These are phyloP conservation scores for Phytophthora sp. DNA, from an alignment of 352 stramenopile genomes.

Conservation along the genomic window DNA sequence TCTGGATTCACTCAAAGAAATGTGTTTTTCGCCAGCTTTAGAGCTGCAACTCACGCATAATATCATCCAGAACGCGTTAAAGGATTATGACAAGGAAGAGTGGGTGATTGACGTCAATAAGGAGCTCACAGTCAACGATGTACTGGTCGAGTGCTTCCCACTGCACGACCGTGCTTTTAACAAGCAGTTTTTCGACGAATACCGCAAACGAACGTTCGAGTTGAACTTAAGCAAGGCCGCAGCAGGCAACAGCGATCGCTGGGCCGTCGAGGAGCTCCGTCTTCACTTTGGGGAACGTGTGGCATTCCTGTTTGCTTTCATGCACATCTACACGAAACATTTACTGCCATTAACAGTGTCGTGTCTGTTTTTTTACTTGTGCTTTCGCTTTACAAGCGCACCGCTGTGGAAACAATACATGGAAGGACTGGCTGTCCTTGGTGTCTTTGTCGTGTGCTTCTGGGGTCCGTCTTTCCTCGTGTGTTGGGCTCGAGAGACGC, in stretches of 20 bases:
- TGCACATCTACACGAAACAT: slow-evolving; percentile 92
- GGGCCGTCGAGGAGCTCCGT: slow-evolving; percentile 85
- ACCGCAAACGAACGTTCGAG: slow-evolving; percentile 83
- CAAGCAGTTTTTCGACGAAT: slow-evolving; percentile 88
- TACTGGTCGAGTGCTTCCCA: slow-evolving; percentile 84
- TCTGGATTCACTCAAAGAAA: slow-evolving; percentile 77
- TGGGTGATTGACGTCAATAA: slow-evolving; percentile 89
- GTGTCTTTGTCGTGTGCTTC: slow-evolving; percentile 77
- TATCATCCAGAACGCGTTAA: slow-evolving; percentile 88
- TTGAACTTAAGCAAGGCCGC: slow-evolving; percentile 70
- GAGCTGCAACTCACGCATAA: slow-evolving; percentile 90
- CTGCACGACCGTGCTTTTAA: slow-evolving; percentile 88
- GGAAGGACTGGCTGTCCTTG: slow-evolving; percentile 68
- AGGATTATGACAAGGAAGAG: slow-evolving; percentile 89
- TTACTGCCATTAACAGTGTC: slow-evolving; percentile 70
- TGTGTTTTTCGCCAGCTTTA: slow-evolving; percentile 87
- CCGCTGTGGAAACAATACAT: slow-evolving; percentile 79
- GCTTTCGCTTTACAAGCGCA: slow-evolving; percentile 65
- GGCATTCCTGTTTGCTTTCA: slow-evolving; percentile 90
- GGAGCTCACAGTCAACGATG: slow-evolving; percentile 75
- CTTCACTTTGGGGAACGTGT: slow-evolving; percentile 89
- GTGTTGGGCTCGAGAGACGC: slow-evolving; percentile 88
- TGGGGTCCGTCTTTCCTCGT: slow-evolving; percentile 86
- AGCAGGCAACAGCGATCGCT: slow-evolving; percentile 81
- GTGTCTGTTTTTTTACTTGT: slow-evolving; percentile 80